Evolutionary conservation across 352 stramenopile species (phyloP), one percentile per base, ranked within the genome.

Genomic region (Pythium plurisporium): DNA sequence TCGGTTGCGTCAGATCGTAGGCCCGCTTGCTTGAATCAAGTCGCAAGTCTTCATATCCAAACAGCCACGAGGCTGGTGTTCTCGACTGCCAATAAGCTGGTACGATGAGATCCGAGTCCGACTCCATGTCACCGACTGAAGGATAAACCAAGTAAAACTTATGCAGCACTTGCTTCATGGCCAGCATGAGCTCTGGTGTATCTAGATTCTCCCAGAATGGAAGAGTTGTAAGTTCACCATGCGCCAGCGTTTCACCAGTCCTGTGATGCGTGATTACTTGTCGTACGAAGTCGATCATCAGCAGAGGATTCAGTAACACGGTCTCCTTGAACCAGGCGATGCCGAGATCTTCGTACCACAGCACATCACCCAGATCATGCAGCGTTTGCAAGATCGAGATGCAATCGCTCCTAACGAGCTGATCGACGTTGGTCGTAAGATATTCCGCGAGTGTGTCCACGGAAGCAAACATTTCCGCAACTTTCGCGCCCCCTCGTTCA

Each of bases 101-200:
- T 4, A 55, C 48, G 17, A 55, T 55, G 8, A 55, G 45, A 25
- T 63, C 63, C 41, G 26, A 59, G 22, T 56, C 58, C 55, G 20
- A 53, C 51, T 12, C 38, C 50, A 49, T 45, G 14, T 29, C 34
- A 14, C 52, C 52, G 11, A 37, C 47, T 8, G 26, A 43, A 23
- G 48, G 44, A 15, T 51, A 34, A 11, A 44, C 55, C 19, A 63
- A 26, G 14, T 56, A 2, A 17, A 63, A 56, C 7, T 31, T 23
- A 31, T 62, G 52, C 1, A 70, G 34, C 15, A 70, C 42, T 37
- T 51, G 17, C 31, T 71, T 71, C 27, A 71, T 54, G n/a, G 55
- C 56, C 15, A 53, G 27, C 29, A 61, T 46, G 2, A 49, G 46
- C 12, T 54, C 10, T 5, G 23, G 17, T n/a, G 15, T 34, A 4